Evolutionary conservation across 352 stramenopile species (phyloP), one percentile per base, ranked within the genome.

Genomic region (Phytophthora citrophthora): DNA sequence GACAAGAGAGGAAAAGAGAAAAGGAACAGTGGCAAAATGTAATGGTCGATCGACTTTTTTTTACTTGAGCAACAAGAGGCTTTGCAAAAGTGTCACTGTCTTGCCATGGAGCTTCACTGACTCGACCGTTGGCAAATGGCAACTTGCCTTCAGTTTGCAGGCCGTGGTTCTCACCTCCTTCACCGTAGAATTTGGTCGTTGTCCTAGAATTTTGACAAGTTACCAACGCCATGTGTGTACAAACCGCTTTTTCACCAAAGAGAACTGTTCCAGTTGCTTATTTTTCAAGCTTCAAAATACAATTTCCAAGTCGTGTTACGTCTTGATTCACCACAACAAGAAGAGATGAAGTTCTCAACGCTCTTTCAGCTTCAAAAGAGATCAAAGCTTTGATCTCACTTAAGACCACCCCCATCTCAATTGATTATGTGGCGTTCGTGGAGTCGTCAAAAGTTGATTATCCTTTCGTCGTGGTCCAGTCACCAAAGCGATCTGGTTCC

Each of bases 21-120:
- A 24, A 9, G 16, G 18, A 41, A 27, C 38, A 24, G 18, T 12
- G 34, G n/a, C 16, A 31, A 23, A 40, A 46, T 7, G 47, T 45
- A 36, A 57, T 57, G 51, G 38, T 50, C 51, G 32, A n/a, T 32
- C 43, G 54, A 32, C 54, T 54, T 62, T 61, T n/a, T 36, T 52
- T 41, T 53, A 54, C 54, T 36, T 32, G 41, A 51, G 31, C 20
- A 32, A 48, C n/a, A 48, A 53, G 40, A 43, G 16, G 53, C 41
- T 34, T 20, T 45, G 18, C 49, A 13, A 13, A 12, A 20, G 50
- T 26, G 34, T 23, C 48, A 54, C 52, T 45, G 32, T 20, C 40
- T 39, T 49, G 39, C 24, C 20, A 46, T 51, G 36, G 36, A 41
- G 36, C 36, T n/a, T 40, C 13, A 9, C 46, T 44, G 18, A 34